Percentiles rank a stretch among this genome's conserved stretches.
Conservation (phyloP, 305 asterid genomes). For the Solanum hybrid region DNA sequence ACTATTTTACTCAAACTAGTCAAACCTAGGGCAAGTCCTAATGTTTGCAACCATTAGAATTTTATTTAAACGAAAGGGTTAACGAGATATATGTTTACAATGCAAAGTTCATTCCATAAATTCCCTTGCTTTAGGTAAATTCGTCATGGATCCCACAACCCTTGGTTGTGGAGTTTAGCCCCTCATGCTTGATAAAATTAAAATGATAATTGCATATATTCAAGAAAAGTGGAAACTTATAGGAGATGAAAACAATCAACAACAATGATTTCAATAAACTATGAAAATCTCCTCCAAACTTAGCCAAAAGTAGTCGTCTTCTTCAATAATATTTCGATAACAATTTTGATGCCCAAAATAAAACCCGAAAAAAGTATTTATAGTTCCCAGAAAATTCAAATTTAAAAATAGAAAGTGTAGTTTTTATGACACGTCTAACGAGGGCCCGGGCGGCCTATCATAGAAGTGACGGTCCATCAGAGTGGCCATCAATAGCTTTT, state of each 20-base stretch:
- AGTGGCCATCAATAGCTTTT: not conserved
- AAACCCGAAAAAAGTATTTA: too few species aligned
- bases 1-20: not conserved
- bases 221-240: not conserved
- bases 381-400: not conserved
- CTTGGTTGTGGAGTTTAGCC: not conserved
- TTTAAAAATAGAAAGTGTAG: not conserved
- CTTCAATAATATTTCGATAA: too few species aligned
- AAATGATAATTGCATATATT: not conserved
- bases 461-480: not conserved
- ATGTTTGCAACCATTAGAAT: not conserved
- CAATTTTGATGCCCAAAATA: not conserved
- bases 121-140: not conserved
- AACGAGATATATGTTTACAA: not conserved
- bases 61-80: too few species aligned
- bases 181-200: not conserved
- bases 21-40: not conserved
- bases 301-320: not conserved
- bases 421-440: not conserved
- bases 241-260: not conserved
- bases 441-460: not conserved
- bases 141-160: not conserved
- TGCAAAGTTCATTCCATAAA: not conserved
- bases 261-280: too few species aligned
- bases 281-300: not conserved